Conservation (phyloP, 2,329 filamentous ascomycete species). For the Calonectria henricotiae region DNA sequence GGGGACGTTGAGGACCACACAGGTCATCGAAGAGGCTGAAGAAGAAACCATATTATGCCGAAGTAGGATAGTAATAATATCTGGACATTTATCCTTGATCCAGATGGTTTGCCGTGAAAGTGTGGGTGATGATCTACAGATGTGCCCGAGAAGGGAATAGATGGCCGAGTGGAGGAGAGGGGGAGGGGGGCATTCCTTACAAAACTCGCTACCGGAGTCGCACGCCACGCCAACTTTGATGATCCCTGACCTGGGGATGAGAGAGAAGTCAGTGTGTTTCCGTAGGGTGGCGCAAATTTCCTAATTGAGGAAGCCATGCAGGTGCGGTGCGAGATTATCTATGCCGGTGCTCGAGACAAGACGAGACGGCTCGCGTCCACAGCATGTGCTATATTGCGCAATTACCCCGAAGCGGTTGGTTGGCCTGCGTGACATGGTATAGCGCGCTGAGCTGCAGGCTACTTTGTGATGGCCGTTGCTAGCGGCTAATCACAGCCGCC, state of each 20-base stretch:
- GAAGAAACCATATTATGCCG: constrained; percentile 10
- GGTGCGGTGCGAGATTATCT: constrained; percentile 26
- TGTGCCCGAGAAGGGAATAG: constrained; percentile 7
- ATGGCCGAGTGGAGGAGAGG: neutral
- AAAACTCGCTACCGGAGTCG: constrained; percentile 11
- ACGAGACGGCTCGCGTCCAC: neutral
- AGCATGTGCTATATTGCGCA: neutral
- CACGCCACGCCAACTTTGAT: neutral
- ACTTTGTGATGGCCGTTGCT: constrained; percentile 28
- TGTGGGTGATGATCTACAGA: constrained; percentile 11
- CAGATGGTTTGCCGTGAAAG: neutral
- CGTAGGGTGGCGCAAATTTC: constrained; percentile 16
- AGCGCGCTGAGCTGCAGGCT: constrained; percentile 31
- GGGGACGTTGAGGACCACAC: constrained; percentile 19
- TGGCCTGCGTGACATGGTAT: constrained; percentile 31
- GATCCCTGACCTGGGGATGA: constrained; percentile 11
- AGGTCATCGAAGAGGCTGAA: constrained; percentile 10
- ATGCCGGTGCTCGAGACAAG: constrained; percentile 9
- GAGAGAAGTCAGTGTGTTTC: constrained; percentile 9
- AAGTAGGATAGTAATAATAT: constrained; percentile 4
- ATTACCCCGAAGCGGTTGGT: constrained; percentile 20
- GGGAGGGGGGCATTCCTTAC: constrained; percentile 3
- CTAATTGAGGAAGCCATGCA: constrained; percentile 32
- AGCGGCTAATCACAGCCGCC: constrained; percentile 27
- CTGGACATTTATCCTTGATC: constrained; percentile 4